Base-by-base conservation (phyloP, 805 yeast genomes). In the Metschnikowia corniflorae region DNA sequence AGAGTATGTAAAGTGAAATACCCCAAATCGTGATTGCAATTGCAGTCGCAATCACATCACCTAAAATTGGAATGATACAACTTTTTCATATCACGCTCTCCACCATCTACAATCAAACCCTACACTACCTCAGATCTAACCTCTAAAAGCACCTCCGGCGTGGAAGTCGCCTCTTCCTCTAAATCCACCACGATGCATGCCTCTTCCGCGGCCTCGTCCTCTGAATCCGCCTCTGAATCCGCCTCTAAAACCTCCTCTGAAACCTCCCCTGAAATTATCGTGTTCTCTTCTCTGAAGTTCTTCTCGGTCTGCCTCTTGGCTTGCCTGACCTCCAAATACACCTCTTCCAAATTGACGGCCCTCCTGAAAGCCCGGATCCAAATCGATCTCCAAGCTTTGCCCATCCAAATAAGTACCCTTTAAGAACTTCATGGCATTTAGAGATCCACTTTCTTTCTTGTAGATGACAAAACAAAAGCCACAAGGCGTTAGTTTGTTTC, bases 271-370 rank as follows among this genome's bases (percentile, higher is more conserved):
- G 47, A 56, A 51, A 4, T 15, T 24, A 16, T 24, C 34, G 4
- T 28, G 30, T 24, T 57, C 49, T 20, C 57, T 33, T 20, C 57
- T 33, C 17, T 16, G 33, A 16, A 17, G 27, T 6, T 58, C 58
- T n/a, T 22, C 20, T 42, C 38, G 47, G 15, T 40, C 55, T 29
- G 30, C 42, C 57, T 86, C 95, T 53, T 83, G 89, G 33, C 82
- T 67, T 1, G 82, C 88, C 58, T 93, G 98, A 2, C 97, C 97
- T 39, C 98, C 98, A 43, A 77, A 80, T 12, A 75, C 72, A 30
- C 97, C 97, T 53, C 98, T 74, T 15, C 98, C 98, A 55, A 80
- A 93, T 57, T 93, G 97, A 47, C 98, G 72, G 1, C 98, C 98
- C 50, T 91, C 97, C 44, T 75, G 78, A 57, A 91, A 93, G 0